Base-by-base conservation (phyloP, 345 rosid species). In the Jatropha curcas region DNA sequence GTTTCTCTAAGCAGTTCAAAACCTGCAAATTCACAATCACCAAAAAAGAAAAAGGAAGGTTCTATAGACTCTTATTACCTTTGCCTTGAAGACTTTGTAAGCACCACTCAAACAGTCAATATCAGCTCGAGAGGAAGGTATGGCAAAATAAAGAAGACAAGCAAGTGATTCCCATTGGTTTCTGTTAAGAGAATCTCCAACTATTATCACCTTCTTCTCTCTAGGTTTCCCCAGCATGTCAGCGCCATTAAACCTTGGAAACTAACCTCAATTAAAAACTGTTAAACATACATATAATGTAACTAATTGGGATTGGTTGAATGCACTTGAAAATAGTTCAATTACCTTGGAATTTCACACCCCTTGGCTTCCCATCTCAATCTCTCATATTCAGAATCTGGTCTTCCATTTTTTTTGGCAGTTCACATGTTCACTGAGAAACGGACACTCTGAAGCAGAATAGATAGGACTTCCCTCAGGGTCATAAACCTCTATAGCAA, bases 121-220 rank as follows among this genome's bases (percentile, higher is more conserved):
- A 27, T 20, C 60, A 55, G 82, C 65, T 35, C 51, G 73, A 19
- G 80, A 75, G 35, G 84, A 53, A 75, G 83, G 78, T 11, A 79
- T 33, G 24, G 84, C 72, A 61, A 87, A 80, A 70, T 83, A 85
- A 48, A 88, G 82, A 69, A 86, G 85, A 58, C 86, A 86, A 72
- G 82, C 82, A 51, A 88, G 87, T 53, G 92, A 84, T 58, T 88
- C 90, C 80, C 84, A 86, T 75, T 86, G 89, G 77, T 86, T 84
- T 76, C 84, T 70, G 80, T 84, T 84, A 22, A 88, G 82, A 1
- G 89, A 88, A 59, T 88, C 88, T 67, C 88, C 89, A 27, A 84
- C 87, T 58, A 88, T 45, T 45, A 84, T 78, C 60, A 86, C 60
- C 59, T 87, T 81, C 80, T 86, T 88, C 71, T 86, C 86, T 78